Base-by-base conservation (phyloP, 371 early-diverging fungal genomes). In the Lichtheimia hyalospora region DNA sequence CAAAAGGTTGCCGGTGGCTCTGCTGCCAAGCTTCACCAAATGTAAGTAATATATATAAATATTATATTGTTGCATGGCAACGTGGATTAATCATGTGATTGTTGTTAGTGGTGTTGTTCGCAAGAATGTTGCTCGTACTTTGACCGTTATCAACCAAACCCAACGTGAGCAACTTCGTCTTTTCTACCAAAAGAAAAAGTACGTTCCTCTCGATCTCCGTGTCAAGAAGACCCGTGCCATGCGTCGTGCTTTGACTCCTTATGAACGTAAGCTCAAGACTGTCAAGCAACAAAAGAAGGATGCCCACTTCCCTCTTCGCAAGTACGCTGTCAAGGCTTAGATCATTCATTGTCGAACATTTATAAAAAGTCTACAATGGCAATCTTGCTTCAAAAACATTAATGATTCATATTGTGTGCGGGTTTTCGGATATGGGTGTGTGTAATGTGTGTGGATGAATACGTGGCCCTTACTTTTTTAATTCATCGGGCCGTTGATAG, bases 211-310 rank as follows among this genome's bases (percentile, higher is more conserved):
- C 64, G 96, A 96, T 75, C 88, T 97, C 79, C 92, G 96, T 69
- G 81, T 77, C 79, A 97, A 97, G 92, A 92, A 92, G 91, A 97
- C 96, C 67, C 92, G 97, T 69, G 97, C 97, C 67, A 90, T 96
- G 81, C 95, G 97, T 62, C 92, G 96, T 67, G 89, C 89, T 60
- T 82, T 97, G 81, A 93, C 95, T 81, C 73, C 79, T 70, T 59
- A 69, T 64, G 93, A 95, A 82, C 74, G 75, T 54, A 68, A 82
- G 58, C 65, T 70, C 69, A 90, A 87, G 87, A 89, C 89, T 52
- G 67, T 85, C 58, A 85, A 85, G 80, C 89, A 92, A 77, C 73
- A 77, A 63, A 94, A 95, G 92, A 88, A 88, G 86, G 84, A 71
- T 53, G 70, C 63, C 52, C 89, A 92, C 89, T 94, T 93, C 87